Evolutionary conservation across 345 rosid species (phyloP), one percentile per base, ranked within the genome.

Genomic region (Ceriops tagal): DNA sequence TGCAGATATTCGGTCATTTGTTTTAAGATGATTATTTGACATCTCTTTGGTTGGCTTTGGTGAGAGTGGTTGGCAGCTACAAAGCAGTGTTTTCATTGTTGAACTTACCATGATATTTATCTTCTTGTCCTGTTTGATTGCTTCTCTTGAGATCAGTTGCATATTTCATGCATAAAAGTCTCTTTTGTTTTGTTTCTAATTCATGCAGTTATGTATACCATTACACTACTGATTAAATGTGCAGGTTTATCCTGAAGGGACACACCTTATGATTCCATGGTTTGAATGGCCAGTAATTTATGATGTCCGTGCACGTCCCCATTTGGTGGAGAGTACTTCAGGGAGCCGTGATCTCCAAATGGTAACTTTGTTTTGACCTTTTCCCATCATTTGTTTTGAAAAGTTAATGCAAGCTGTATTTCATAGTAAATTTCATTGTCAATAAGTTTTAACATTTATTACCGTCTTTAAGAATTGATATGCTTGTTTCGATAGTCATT

Each of bases 161-260:
- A 55, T 55, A 5, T 55, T 8, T 21, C 58, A 55, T 8, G 20
- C 3, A 21, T 55, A 8, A 6, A 55, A n/a, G 58, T 55, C 22
- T 7, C 15, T 39, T 39, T 39, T 9, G 2, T 22, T 19, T 2
- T 28, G 9, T 37, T 13, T 34, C 22, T 24, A 53, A 55, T 66
- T 13, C 57, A 31, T 56, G 27, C 6, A 43, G 27, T 71, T 39
- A 32, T 37, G 6, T 53, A 15, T 53, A 0, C n/a, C 55, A 6
- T 34, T 13, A 24, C 10, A 35, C 1, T 13, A 16, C 47, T 53
- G 47, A 28, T 47, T 62, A 19, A 49, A 11, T 63, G 8, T 77
- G 80, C 78, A 93, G 98, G 96, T 91, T 32, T 93, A 89, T 71
- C 92, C 92, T 53, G 98, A 93, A 75, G 98, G 98, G 16, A 93